phyloP scores from a whole-genome alignment of 352 stramenopile genomes.

The Pythium myriotylum region DNA sequence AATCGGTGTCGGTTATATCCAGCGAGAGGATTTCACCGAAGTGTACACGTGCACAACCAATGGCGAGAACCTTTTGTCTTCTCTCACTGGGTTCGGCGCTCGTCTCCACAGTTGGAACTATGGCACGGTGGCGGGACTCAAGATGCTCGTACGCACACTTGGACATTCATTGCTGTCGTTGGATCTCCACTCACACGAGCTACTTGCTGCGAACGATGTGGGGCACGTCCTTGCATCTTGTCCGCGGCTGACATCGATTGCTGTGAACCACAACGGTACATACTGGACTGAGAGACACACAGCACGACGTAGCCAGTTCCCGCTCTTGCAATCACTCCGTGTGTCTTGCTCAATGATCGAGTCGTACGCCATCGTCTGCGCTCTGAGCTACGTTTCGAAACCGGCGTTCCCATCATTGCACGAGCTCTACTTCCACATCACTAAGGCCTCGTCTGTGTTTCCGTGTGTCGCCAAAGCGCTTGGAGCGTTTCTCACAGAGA shows the following conservation, averaged over 20 bases:
- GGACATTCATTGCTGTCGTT: not conserved
- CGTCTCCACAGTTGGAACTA: not conserved
- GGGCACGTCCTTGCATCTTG: not conserved
- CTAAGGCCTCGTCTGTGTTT: constrained; percentile 1
- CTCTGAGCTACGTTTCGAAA: not conserved
- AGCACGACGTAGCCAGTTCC: not conserved
- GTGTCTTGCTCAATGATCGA: constrained; percentile 14
- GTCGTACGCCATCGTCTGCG: not conserved
- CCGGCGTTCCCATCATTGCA: not conserved
- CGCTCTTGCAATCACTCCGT: not conserved
- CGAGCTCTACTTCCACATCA: constrained; percentile 14
- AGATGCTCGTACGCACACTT: not conserved
- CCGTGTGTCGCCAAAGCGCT: constrained; percentile 4
- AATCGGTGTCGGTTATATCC: not conserved
- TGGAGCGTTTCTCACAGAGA: not conserved
- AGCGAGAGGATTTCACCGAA: not conserved
- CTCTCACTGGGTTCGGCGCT: not conserved
- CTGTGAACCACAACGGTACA: constrained; percentile 2
- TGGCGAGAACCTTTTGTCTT: not conserved
- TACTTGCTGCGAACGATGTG: not conserved
- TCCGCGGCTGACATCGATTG: not conserved
- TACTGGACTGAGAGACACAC: not conserved
- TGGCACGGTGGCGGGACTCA: not conserved
- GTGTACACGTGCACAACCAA: not conserved
- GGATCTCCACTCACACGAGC: not conserved